Evolutionary conservation across 2,329 filamentous ascomycete species (phyloP).

Genomic region (Dothideomycetidae sp.): DNA sequence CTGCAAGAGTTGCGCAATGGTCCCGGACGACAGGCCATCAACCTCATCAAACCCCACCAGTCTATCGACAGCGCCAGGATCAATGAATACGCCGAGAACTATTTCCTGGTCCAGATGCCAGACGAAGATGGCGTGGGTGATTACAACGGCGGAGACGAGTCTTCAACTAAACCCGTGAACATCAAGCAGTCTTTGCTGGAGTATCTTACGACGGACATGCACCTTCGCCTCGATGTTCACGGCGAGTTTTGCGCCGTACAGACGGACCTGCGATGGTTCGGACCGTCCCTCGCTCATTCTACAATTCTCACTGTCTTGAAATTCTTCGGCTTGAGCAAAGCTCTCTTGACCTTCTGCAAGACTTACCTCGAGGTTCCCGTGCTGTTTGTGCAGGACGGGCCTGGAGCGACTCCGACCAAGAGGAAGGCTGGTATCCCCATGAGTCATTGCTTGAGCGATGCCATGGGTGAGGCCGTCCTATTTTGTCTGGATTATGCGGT

Average conservation of each 20-base stretch:
- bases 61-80: slow-evolving; percentile 20
- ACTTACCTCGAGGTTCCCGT: slow-evolving; percentile 46
- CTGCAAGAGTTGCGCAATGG: slow-evolving; percentile 17
- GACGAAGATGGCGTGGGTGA: slow-evolving; percentile 24
- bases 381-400: slow-evolving; percentile 41
- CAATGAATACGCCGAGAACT: slow-evolving; percentile 29
- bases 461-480: slow-evolving; percentile 45
- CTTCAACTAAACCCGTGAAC: slow-evolving; percentile 27
- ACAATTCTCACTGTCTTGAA: slow-evolving; percentile 43
- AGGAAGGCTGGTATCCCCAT: slow-evolving; percentile 46
- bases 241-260: slow-evolving; percentile 40
- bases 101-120: slow-evolving; percentile 45
- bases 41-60: slow-evolving; percentile 1
- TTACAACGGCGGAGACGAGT: slow-evolving; percentile 28
- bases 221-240: slow-evolving; percentile 35
- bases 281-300: slow-evolving; percentile 43
- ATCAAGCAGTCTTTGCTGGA: slow-evolving; percentile 45
- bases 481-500: slow-evolving; percentile 53
- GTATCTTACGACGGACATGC: slow-evolving; percentile 40
- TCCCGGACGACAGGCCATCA: neutral
- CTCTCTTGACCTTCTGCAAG: slow-evolving; percentile 45
- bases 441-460: slow-evolving; percentile 43
- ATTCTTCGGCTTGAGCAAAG: slow-evolving; percentile 44
- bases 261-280: slow-evolving; percentile 46
- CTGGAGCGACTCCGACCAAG: slow-evolving; percentile 28